These are phyloP conservation scores for Gastrolobium villosum DNA, from an alignment of 306 rosid species.

Conservation along the genomic window DNA sequence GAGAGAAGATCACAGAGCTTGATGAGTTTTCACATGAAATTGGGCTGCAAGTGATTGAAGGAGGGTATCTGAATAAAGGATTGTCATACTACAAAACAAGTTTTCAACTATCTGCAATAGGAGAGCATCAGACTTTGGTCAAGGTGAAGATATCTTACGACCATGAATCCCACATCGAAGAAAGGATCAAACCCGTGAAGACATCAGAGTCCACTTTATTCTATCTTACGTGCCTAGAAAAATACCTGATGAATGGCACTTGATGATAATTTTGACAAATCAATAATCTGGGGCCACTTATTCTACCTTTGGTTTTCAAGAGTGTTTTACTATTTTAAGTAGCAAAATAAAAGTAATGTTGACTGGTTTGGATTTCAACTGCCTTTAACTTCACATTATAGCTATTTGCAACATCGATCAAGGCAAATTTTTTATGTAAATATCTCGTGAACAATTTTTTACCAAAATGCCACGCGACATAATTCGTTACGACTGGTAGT, in stretches of 20 bases:
- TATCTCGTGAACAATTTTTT: too few species aligned
- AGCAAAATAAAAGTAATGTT: not conserved
- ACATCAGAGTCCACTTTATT: constrained; percentile 51
- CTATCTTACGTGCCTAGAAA: constrained; percentile 57
- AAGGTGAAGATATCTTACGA: constrained; percentile 63
- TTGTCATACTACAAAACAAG: constrained; percentile 64
- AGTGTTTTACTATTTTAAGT: constrained; percentile 2
- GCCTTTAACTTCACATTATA: too few species aligned
- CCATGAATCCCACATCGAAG: constrained; percentile 57
- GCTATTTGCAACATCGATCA: too few species aligned
- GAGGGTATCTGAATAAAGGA: constrained; percentile 63
- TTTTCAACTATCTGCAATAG: constrained; percentile 53
- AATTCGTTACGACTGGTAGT: too few species aligned
- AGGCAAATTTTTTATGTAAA: too few species aligned
- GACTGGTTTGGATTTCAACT: not conserved
- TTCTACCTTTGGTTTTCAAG: not conserved
- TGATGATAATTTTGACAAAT: not conserved
- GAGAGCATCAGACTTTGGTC: constrained; percentile 55
- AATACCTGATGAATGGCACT: constrained; percentile 44
- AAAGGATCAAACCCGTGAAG: constrained; percentile 42
- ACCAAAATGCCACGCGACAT: too few species aligned
- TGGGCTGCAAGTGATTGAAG: constrained; percentile 69
- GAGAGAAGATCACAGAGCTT: constrained; percentile 67
- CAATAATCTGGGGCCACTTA: not conserved
- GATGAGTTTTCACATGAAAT: constrained; percentile 58